Conservation (phyloP, 345 rosid genomes). For the Theobroma cacao region DNA sequence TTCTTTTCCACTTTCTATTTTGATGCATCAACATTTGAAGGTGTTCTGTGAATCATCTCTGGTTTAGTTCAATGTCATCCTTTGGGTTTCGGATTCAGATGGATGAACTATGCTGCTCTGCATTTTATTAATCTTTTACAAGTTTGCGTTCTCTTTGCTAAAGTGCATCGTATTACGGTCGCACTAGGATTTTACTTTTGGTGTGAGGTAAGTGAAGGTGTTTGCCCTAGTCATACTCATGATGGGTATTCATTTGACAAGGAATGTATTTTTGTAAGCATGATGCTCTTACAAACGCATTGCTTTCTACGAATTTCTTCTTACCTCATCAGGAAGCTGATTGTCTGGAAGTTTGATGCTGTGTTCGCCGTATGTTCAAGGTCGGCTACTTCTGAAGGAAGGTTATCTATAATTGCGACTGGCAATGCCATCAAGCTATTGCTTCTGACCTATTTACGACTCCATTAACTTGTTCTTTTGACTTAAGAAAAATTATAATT, state of each 20-base stretch:
- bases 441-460: too few species aligned
- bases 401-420: too few species aligned
- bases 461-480: too few species aligned
- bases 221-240: too few species aligned
- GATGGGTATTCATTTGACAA: too few species aligned
- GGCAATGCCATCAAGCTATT: too few species aligned
- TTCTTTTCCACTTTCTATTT: neutral
- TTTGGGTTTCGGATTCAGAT: neutral
- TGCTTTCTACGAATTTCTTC: too few species aligned
- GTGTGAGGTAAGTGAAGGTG: neutral
- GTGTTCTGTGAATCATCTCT: neutral
- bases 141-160: neutral
- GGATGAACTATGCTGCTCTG: neutral
- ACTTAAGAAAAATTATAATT: too few species aligned
- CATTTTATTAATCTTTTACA: neutral
- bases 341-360: too few species aligned
- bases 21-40: neutral
- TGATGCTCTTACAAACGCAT: neutral
- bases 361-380: too few species aligned
- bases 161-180: neutral
- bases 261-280: neutral
- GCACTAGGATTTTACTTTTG: neutral
- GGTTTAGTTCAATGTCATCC: neutral
- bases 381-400: too few species aligned
- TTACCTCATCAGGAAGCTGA: too few species aligned